Percentiles rank a stretch among this genome's conserved stretches.
Conservation (phyloP, 768 basidiomycete genomes). For the Lepiota brunneoincarnata region DNA sequence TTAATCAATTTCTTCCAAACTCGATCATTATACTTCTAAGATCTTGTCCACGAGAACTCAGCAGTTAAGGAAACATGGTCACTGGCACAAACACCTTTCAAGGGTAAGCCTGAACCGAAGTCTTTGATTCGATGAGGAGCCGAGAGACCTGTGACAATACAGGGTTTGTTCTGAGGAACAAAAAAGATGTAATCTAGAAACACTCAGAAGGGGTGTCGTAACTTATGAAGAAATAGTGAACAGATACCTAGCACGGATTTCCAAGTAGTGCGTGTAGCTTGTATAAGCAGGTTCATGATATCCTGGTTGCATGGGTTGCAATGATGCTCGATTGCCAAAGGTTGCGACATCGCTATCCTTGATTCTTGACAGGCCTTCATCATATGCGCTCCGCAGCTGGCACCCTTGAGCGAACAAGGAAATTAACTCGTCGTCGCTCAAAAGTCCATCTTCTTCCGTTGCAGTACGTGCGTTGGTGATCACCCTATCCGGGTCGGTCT, state of each 20-base stretch:
- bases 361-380: slow-evolving; percentile 41
- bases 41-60: slow-evolving; percentile 43
- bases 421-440: slow-evolving; percentile 56
- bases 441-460: slow-evolving; percentile 61
- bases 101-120: slow-evolving; percentile 75
- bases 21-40: neutral
- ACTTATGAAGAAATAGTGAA: neutral
- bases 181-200: slow-evolving; percentile 87
- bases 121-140: slow-evolving; percentile 55
- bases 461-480: slow-evolving; percentile 75
- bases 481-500: slow-evolving; percentile 61
- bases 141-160: slow-evolving; percentile 52
- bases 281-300: slow-evolving; percentile 81
- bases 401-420: slow-evolving; percentile 38
- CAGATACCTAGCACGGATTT: slow-evolving; percentile 69
- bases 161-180: slow-evolving; percentile 33
- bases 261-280: slow-evolving; percentile 88
- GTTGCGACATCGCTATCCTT: slow-evolving; percentile 26
- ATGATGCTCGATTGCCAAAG: slow-evolving; percentile 48
- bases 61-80: slow-evolving; percentile 84
- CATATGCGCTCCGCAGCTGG: slow-evolving; percentile 66
- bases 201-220: neutral
- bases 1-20: slow-evolving; percentile 1
- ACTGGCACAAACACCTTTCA: slow-evolving; percentile 73
- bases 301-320: slow-evolving; percentile 46